Evolutionary conservation across 768 basidiomycete species (phyloP), one percentile per base, ranked within the genome.

Genomic region (Crepidotus variabilis): DNA sequence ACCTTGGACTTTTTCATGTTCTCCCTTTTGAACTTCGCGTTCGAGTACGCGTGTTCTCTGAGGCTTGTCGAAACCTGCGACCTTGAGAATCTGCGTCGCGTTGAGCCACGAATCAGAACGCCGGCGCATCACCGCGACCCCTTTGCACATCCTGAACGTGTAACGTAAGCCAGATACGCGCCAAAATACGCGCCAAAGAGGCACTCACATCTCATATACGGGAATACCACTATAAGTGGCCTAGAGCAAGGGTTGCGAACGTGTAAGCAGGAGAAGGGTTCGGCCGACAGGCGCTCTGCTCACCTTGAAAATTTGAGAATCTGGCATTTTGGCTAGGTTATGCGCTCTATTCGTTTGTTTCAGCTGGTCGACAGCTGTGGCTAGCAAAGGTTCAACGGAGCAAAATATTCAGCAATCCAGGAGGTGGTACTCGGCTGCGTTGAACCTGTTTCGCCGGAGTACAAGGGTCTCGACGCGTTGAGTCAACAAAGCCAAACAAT

Each of bases 1-100:
- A 21, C 97, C 97, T 71, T 99, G 97, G 0, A 99, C 95, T 70
- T 99, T 99, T 74, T 98, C 96, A 71, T 99, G 97, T 64, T 94
- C 92, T 23, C 95, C 97, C 69, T 98, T 98, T 70, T 99, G 97
- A 6, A 99, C 88, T 73, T 99, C 97, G 61, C 97, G 85, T 72
- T 99, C 97, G 46, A 99, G 81, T 14, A 99, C 95, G 54, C 97
- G 87, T 57, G 97, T 99, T 50, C 97, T 80, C 69, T 98, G 97
- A 1, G 97, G 97, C 70, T 99, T 99, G 76, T 99, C 97, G 64
- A 98, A 98, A 9, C 96, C 97, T 24, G 95, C 97, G 63, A 99
- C 96, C 72, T 99, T 99, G 67, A 99, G 84, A 61, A 99, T 97
- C 70, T 96, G 94, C 0, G 97, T 99, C 73, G 97, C 97, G 82